phyloP scores from a whole-genome alignment of 768 basidiomycete species.

The Butyriboletus loyo region DNA sequence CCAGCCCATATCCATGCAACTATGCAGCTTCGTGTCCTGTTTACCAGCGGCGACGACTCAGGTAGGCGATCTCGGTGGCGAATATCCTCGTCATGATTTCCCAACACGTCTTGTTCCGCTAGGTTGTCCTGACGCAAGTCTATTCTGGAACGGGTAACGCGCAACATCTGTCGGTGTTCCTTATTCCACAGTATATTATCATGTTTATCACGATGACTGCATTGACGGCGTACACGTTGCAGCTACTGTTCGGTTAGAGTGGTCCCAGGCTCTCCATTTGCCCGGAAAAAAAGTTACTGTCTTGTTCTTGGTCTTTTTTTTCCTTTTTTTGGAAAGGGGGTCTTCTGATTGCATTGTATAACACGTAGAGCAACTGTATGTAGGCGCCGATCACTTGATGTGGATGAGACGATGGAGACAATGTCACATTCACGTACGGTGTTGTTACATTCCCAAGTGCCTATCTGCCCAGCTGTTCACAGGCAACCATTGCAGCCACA shows the following conservation, averaged over 20 bases:
- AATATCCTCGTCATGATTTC: not conserved
- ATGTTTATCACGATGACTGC: constrained; percentile 39
- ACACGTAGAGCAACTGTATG: too few species aligned
- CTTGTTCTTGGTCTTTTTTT: too few species aligned
- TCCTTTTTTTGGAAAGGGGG: too few species aligned
- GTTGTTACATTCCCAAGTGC: too few species aligned
- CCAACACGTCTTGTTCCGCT: not conserved
- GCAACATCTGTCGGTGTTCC: constrained; percentile 57
- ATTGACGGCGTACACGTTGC: constrained; percentile 36
- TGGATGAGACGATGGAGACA: too few species aligned
- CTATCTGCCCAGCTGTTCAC: too few species aligned
- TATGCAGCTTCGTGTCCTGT: constrained; percentile 52
- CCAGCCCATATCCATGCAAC: not conserved
- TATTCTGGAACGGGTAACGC: constrained; percentile 64
- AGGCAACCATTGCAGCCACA: too few species aligned
- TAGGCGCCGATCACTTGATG: too few species aligned
- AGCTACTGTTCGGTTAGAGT: constrained; percentile 35
- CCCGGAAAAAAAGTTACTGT: too few species aligned
- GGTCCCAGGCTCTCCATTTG: too few species aligned
- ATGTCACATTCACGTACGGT: too few species aligned
- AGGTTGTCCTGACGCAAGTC: constrained; percentile 65
- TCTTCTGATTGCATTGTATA: too few species aligned
- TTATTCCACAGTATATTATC: constrained; percentile 54
- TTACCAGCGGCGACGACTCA: constrained; percentile 61
- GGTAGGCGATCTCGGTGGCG: constrained; percentile 29